Conservation (phyloP, 768 basidiomycete genomes). For the Phallus indusiatus region DNA sequence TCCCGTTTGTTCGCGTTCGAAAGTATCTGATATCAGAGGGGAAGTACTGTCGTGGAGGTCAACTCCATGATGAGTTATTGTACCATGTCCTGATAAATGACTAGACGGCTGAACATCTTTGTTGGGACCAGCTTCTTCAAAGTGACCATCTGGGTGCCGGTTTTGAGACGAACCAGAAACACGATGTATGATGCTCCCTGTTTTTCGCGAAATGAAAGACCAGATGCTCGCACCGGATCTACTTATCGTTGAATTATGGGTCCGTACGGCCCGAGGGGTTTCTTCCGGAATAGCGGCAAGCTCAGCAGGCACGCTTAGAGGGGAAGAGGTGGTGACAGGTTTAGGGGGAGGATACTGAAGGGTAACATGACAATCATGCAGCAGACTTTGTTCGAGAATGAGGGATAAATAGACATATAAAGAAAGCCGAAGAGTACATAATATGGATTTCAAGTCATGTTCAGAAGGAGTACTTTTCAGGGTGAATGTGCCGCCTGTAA, state of each 20-base stretch:
- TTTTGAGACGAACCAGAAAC: slow-evolving; percentile 5
- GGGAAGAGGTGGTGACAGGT: neutral
- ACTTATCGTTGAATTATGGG: neutral
- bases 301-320: slow-evolving; percentile 11
- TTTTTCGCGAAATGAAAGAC: slow-evolving; percentile 29
- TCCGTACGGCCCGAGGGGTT: neutral
- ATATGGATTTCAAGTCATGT: slow-evolving; percentile 34
- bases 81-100: neutral
- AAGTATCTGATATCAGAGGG: slow-evolving; percentile 1
- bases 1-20: slow-evolving; percentile 6
- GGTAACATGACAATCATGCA: slow-evolving; percentile 40
- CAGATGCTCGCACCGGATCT: slow-evolving; percentile 19
- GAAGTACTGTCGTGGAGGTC: neutral
- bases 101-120: neutral
- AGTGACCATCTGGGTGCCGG: neutral
- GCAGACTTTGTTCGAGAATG: slow-evolving; percentile 50
- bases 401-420: slow-evolving; percentile 49
- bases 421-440: slow-evolving; percentile 39
- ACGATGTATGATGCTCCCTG: slow-evolving; percentile 23
- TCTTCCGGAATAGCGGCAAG: slow-evolving; percentile 10
- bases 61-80: neutral
- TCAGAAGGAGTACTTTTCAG: slow-evolving; percentile 38
- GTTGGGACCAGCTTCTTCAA: neutral
- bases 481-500: slow-evolving; percentile 56
- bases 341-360: slow-evolving; percentile 32